Conservation (phyloP, 176 grass and related monocot genomes). For the Metroxylon sagu region DNA sequence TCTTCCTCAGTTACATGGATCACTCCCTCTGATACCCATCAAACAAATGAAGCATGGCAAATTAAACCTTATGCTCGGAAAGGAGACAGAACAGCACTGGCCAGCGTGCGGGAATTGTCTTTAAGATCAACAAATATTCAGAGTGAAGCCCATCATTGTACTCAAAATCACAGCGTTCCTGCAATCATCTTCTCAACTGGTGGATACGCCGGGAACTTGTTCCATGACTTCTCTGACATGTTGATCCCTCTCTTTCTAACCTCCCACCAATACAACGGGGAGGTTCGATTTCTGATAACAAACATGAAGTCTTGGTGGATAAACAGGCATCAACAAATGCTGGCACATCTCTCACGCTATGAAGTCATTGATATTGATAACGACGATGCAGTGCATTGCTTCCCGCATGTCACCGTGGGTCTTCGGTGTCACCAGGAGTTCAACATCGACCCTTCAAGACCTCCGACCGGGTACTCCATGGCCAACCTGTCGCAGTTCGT, state of each 20-base stretch:
- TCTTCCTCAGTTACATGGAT: background rate
- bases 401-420: background rate
- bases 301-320: conserved; percentile 1
- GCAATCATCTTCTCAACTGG: background rate
- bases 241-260: background rate
- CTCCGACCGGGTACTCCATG: background rate
- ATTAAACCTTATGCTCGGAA: background rate
- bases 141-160: background rate
- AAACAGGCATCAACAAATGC: background rate
- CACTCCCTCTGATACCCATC: background rate
- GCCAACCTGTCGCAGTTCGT: background rate
- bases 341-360: background rate
- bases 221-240: conserved; percentile 1
- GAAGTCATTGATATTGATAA: background rate
- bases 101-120: background rate
- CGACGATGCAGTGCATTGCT: background rate
- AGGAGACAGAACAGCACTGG: background rate
- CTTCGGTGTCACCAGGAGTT: background rate
- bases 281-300: background rate
- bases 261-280: background rate
- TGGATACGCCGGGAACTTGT: background rate
- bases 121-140: background rate
- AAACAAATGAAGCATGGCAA: background rate
- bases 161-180: background rate
- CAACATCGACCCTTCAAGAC: background rate